Percentiles rank a stretch among this genome's conserved stretches.
Evolutionary conservation across 768 basidiomycete species (phyloP).

Genomic region (Boletus reticuloceps): DNA sequence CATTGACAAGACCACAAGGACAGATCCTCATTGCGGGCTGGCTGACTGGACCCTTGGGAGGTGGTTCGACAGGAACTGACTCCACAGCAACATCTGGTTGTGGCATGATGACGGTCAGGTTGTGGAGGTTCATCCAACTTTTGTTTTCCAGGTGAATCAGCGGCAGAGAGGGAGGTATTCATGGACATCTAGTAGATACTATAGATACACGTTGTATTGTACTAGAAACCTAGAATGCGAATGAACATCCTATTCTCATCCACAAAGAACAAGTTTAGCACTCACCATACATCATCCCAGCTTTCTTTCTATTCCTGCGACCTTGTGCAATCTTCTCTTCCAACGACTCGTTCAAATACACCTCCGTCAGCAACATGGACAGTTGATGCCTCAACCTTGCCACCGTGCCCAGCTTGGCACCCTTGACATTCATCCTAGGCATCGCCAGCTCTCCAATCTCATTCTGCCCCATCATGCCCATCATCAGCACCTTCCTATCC

Average conservation of each 20-base stretch:
- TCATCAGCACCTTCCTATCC: constrained; percentile 72
- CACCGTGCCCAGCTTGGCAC: constrained; percentile 65
- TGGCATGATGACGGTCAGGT: constrained; percentile 12
- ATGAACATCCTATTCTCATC: neutral
- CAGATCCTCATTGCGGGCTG: constrained; percentile 38
- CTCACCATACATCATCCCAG: constrained; percentile 88
- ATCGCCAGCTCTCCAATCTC: constrained; percentile 46
- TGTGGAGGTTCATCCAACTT: constrained; percentile 6
- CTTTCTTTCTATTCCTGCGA: constrained; percentile 80
- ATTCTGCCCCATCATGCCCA: constrained; percentile 42
- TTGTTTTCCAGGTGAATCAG: constrained; percentile 21
- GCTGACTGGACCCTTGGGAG: constrained; percentile 20
- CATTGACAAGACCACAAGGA: constrained; percentile 86
- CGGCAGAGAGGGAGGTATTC: constrained; percentile 53
- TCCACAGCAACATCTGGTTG: constrained; percentile 8
- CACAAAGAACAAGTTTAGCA: neutral
- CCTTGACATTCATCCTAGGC: constrained; percentile 84
- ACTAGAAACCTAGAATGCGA: constrained; percentile 23
- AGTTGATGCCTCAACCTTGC: constrained; percentile 78
- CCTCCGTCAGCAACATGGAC: constrained; percentile 76
- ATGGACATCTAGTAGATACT: constrained; percentile 37
- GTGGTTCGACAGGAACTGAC: neutral
- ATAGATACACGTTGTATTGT: neutral
- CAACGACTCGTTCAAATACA: constrained; percentile 77
- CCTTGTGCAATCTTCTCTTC: constrained; percentile 86